phyloP scores from a whole-genome alignment of 2,329 filamentous ascomycete genomes.

The Sporothrix curviconia region DNA sequence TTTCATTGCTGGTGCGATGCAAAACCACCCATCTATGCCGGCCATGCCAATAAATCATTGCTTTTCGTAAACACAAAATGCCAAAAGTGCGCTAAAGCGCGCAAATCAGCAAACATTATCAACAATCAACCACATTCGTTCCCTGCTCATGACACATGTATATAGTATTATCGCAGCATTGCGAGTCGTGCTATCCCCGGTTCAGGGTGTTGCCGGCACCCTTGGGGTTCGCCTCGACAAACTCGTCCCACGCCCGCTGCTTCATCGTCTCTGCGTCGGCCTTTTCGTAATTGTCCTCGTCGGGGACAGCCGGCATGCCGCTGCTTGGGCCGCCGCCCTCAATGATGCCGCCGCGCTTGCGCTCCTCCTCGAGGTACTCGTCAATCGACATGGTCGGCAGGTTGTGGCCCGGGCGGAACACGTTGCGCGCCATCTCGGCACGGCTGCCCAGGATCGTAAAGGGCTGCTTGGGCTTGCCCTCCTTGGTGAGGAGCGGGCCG shows the following conservation, averaged over 20 bases:
- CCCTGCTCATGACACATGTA: too few species aligned
- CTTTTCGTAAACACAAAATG: too few species aligned
- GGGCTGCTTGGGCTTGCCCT: conserved; percentile 81
- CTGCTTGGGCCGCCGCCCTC: conserved; percentile 80
- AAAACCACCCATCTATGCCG: background rate
- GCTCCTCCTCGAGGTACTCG: conserved; percentile 92
- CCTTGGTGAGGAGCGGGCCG: conserved; percentile 65
- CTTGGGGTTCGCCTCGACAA: conserved; percentile 78
- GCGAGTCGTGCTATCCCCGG: conserved; percentile 52
- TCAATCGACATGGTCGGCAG: conserved; percentile 97
- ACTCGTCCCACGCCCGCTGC: conserved; percentile 92
- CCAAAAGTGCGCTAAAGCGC: too few species aligned
- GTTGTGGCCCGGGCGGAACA: conserved; percentile 88
- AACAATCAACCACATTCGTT: background rate
- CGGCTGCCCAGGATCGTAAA: conserved; percentile 80
- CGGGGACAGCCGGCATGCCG: conserved; percentile 59
- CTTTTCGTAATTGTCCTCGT: conserved; percentile 87
- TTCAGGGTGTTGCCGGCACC: conserved; percentile 79
- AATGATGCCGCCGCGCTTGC: conserved; percentile 75
- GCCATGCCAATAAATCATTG: background rate
- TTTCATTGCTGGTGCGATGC: too few species aligned
- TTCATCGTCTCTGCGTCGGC: conserved; percentile 89
- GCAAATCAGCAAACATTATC: too few species aligned
- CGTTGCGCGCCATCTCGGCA: conserved; percentile 67
- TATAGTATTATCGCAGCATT: too few species aligned